Evolutionary conservation across 2,329 filamentous ascomycete species (phyloP).

Genomic region (Diaporthe humulicola): DNA sequence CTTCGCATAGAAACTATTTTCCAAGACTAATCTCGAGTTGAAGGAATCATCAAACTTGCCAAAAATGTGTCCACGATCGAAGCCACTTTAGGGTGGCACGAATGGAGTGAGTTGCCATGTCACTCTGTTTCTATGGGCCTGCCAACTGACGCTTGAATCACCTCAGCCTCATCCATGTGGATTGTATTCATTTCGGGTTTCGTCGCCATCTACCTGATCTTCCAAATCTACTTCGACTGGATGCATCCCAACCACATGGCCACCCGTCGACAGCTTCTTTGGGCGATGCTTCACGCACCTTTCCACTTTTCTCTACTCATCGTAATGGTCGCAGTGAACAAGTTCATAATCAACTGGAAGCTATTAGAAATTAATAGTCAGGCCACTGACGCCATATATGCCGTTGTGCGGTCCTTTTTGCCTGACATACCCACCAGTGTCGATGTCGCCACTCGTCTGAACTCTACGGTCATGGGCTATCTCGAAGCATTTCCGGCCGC

Average conservation of each 20-base stretch:
- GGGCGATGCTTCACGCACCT: constrained; percentile 71
- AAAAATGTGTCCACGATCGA: constrained; percentile 27
- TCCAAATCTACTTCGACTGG: constrained; percentile 69
- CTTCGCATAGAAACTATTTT: background rate
- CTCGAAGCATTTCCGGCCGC: constrained; percentile 7
- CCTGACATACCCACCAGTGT: constrained; percentile 4
- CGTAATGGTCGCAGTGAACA: constrained; percentile 72
- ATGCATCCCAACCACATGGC: constrained; percentile 73
- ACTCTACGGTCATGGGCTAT: constrained; percentile 21
- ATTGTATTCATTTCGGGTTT: constrained; percentile 43
- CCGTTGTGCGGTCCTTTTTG: constrained; percentile 13
- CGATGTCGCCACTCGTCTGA: constrained; percentile 6
- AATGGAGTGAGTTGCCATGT: constrained; percentile 10
- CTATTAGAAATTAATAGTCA: constrained; percentile 49
- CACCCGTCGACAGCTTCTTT: constrained; percentile 70
- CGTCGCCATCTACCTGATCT: constrained; percentile 59
- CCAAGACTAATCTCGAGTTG: background rate
- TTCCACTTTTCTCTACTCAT: constrained; percentile 74
- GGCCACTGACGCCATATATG: background rate
- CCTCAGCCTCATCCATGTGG: constrained; percentile 35
- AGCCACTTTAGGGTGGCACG: constrained; percentile 9
- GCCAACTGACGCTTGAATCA: background rate
- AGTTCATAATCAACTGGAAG: constrained; percentile 64
- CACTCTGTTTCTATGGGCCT: too few relatives aligned
- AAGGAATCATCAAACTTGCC: constrained; percentile 30